Conservation (phyloP, 2,329 filamentous ascomycete species). For the Alternaria brassicicola region DNA sequence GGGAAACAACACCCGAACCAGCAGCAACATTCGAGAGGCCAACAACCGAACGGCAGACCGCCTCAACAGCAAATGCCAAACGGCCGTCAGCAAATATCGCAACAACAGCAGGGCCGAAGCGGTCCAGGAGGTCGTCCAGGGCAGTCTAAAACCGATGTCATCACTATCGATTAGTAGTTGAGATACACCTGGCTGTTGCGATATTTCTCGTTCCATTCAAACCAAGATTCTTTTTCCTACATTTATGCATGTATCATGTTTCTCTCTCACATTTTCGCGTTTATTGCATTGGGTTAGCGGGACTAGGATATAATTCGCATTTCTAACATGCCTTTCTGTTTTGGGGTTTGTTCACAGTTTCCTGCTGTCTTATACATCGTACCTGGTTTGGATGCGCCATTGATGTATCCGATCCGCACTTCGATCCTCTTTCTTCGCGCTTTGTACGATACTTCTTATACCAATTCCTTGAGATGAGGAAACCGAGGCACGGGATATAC, state of each 20-base stretch:
- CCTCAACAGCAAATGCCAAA: slow-evolving; percentile 13
- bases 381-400: neutral
- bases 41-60: slow-evolving; percentile 13
- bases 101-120: slow-evolving; percentile 14
- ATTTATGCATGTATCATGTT: neutral
- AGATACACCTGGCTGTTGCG: neutral
- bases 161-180: slow-evolving; percentile 30
- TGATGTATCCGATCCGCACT: neutral
- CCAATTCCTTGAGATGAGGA: neutral
- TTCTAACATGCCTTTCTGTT: neutral
- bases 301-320: neutral
- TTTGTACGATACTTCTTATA: neutral
- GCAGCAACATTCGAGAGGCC: slow-evolving; percentile 20
- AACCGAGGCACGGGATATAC: neutral
- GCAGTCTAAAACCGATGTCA: slow-evolving; percentile 23
- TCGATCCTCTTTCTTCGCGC: neutral
- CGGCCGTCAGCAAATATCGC: slow-evolving; percentile 1
- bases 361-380: neutral
- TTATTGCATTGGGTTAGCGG: neutral
- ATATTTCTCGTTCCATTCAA: neutral
- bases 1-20: slow-evolving; percentile 13
- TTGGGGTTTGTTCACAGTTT: neutral
- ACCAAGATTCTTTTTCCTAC: neutral
- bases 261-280: neutral
- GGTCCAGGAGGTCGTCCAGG: slow-evolving; percentile 11